Conservation (phyloP, 768 basidiomycete genomes). For the Termitomyces sp. region DNA sequence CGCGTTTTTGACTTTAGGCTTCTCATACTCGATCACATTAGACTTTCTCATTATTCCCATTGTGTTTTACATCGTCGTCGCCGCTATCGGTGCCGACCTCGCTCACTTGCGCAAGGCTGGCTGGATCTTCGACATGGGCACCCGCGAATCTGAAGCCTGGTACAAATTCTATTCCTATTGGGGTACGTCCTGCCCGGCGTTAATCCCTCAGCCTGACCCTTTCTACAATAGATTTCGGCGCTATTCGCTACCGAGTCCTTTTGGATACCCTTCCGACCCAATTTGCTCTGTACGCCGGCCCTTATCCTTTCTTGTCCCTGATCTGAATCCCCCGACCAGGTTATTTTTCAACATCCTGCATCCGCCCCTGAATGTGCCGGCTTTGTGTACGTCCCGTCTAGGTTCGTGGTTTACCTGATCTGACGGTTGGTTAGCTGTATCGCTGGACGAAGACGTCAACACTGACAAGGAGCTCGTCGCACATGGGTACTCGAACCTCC, state of each 20-base stretch:
- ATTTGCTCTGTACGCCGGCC: slow-evolving; percentile 72
- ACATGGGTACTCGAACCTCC: slow-evolving; percentile 88
- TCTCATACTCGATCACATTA: slow-evolving; percentile 17
- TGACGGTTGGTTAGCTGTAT: slow-evolving; percentile 55
- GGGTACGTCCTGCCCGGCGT: slow-evolving; percentile 37
- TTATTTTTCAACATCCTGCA: slow-evolving; percentile 83
- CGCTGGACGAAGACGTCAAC: slow-evolving; percentile 81
- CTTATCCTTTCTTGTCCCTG: neutral
- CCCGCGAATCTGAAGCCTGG: slow-evolving; percentile 46
- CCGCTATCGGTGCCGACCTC: slow-evolving; percentile 56
- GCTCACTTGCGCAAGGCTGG: slow-evolving; percentile 52
- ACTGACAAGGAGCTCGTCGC: slow-evolving; percentile 90
- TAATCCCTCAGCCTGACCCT: neutral
- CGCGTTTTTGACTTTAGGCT: too few relatives aligned
- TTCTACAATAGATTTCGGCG: slow-evolving; percentile 43
- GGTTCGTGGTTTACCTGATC: neutral
- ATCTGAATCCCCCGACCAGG: slow-evolving; percentile 22
- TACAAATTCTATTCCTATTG: slow-evolving; percentile 82
- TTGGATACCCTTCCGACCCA: slow-evolving; percentile 90
- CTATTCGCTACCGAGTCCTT: slow-evolving; percentile 59
- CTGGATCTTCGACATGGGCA: slow-evolving; percentile 81
- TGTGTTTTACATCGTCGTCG: slow-evolving; percentile 79
- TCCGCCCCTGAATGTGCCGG: slow-evolving; percentile 85
- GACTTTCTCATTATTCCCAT: slow-evolving; percentile 79
- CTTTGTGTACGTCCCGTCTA: slow-evolving; percentile 50